Evolutionary conservation across 805 yeast species (phyloP).

Genomic region (Candida patagonica): DNA sequence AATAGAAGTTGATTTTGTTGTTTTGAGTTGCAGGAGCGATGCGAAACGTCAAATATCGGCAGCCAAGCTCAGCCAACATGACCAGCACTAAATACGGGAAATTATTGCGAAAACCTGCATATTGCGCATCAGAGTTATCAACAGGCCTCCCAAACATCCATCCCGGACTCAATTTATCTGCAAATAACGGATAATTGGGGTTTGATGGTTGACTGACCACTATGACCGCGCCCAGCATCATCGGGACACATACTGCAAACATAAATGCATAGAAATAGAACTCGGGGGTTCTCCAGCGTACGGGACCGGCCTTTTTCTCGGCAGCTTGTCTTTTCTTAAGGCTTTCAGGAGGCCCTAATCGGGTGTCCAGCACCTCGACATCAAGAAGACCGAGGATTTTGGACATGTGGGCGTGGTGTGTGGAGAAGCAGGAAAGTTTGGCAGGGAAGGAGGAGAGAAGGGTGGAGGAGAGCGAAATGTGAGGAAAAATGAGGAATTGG

Average conservation of each 20-base stretch:
- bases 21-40: slow-evolving; percentile 11
- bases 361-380: slow-evolving; percentile 35
- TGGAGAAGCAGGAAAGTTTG: neutral
- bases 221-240: slow-evolving; percentile 74
- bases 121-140: slow-evolving; percentile 88
- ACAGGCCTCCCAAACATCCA: slow-evolving; percentile 89
- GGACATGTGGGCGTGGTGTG: neutral
- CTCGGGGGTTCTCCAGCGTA: slow-evolving; percentile 73
- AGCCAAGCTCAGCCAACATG: slow-evolving; percentile 41
- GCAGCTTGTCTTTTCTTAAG: slow-evolving; percentile 23
- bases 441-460: no score
- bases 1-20: slow-evolving; percentile 53
- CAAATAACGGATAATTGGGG: slow-evolving; percentile 59
- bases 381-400: slow-evolving; percentile 22
- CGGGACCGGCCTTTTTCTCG: slow-evolving; percentile 24
- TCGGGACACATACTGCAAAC: slow-evolving; percentile 65
- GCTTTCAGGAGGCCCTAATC: slow-evolving; percentile 30
- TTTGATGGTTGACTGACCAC: slow-evolving; percentile 62
- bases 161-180: slow-evolving; percentile 58
- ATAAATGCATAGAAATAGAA: slow-evolving; percentile 57
- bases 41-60: slow-evolving; percentile 35
- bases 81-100: slow-evolving; percentile 52
- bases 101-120: slow-evolving; percentile 77
- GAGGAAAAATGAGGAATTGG: no score
- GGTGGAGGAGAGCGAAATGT: no score